phyloP scores from a whole-genome alignment of 257 asterid genomes.

The Misopates orontium region DNA sequence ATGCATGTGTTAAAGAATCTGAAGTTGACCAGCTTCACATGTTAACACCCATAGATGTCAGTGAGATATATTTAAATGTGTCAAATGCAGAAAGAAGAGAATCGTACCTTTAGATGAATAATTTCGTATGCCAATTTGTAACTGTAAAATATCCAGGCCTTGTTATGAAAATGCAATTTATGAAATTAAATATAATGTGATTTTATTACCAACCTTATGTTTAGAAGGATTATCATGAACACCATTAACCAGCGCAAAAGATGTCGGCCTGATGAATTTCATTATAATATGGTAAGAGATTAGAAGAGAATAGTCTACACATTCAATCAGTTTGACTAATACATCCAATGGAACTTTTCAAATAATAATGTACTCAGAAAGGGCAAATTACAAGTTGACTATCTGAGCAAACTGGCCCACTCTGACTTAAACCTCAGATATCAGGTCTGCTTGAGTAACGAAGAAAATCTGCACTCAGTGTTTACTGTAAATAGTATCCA shows the following conservation, averaged over 20 bases:
- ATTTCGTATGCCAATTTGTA: conserved; percentile 53
- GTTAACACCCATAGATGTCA: conserved; percentile 19
- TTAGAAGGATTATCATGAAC: conserved; percentile 44
- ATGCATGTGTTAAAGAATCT: no score
- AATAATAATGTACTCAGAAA: conserved; percentile 4
- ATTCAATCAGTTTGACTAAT: conserved; percentile 18
- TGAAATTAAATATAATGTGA: conserved; percentile 8
- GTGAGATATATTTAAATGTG: conserved; percentile 10
- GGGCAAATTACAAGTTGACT: conserved; percentile 2
- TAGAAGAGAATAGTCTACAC: conserved; percentile 9
- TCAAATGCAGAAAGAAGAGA: conserved; percentile 20
- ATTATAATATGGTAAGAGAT: conserved; percentile 21
- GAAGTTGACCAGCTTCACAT: conserved; percentile 15
- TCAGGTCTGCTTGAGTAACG: conserved; percentile 3
- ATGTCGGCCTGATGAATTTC: conserved; percentile 57
- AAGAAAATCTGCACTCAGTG: conserved; percentile 14
- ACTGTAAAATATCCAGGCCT: conserved; percentile 51
- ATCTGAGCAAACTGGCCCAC: conserved; percentile 9
- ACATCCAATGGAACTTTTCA: conserved; percentile 11
- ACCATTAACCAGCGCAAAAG: conserved; percentile 45
- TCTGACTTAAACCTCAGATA: conserved; percentile 12
- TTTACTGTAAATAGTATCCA: conserved; percentile 14
- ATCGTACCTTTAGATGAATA: conserved; percentile 76
- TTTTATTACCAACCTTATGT: conserved; percentile 55
- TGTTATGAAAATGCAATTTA: conserved; percentile 30